Base-by-base conservation (phyloP, 495 filamentous ascomycete genomes). In the Filosporella fistucella region DNA sequence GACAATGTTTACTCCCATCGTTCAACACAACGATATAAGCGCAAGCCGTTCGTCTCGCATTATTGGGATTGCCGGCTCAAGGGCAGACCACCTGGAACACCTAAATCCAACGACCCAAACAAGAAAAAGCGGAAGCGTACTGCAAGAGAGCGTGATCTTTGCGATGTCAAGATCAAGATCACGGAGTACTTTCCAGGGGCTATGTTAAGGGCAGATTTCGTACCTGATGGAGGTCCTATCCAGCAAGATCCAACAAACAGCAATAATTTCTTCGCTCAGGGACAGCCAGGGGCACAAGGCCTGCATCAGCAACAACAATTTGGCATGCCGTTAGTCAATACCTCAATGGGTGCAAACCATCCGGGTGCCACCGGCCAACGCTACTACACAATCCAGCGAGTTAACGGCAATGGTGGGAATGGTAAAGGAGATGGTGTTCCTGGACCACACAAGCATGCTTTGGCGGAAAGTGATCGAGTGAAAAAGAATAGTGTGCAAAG, bases 1-100 rank as follows among this genome's bases (percentile, higher is more conserved):
- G 89, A 95, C 66, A 95, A 95, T 63, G 80, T 95, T 38, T 95
- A 91, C 63, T 91, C 88, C 14, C 89, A 93, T 67, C 84, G 89
- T 38, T 91, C 89, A 3, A 91, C 88, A 3, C 88, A 94, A 59
- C 72, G 73, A 44, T 91, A 91, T 65, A 93, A 95, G 65, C 83
- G 83, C 52, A 89, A 86, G 47, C 83, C 85, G 11, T 86, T 91
- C 49, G 76, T 89, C 25, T 88, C 86, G 7, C 85, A 91, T 63
- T 95, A 94, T 65, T 94, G 86, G 79, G 89, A 94, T 63, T 95
- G 89, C 58, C 82, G 89, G 18, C 74, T 95, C 47, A 94, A 93
- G 64, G 89, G 89, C 9, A 74, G 89, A 8, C 86, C 88, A 4
- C 80, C 89, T 0, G 89, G 89, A 17, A 93, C 87, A 22, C 83